These are phyloP conservation scores for Blastobotrys buckinghamii DNA, from an alignment of 1,139 yeast species.

Conservation along the genomic window DNA sequence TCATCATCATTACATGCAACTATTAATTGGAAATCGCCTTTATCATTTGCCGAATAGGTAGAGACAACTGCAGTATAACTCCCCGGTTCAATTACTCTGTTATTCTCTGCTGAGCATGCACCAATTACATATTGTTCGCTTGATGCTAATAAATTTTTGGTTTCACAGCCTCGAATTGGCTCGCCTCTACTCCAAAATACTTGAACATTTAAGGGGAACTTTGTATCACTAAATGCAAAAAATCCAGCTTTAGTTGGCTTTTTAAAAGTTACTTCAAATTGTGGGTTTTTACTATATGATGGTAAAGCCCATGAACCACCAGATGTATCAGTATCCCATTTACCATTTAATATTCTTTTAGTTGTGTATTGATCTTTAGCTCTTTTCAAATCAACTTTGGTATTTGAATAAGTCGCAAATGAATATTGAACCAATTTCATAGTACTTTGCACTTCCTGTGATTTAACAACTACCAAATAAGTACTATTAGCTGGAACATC, in stretches of 20 bases:
- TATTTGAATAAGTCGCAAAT: constrained; percentile 36
- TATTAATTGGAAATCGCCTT: constrained; percentile 20
- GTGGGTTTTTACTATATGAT: constrained; percentile 58
- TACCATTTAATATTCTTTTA: constrained; percentile 33
- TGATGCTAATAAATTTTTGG: constrained; percentile 30
- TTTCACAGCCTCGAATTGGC: constrained; percentile 26
- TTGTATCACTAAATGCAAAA: constrained; percentile 34
- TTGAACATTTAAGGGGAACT: constrained; percentile 31
- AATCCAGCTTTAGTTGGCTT: constrained; percentile 18
- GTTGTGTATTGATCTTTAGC: constrained; percentile 31
- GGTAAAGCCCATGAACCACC: constrained; percentile 57
- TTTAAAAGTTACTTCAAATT: constrained; percentile 38
- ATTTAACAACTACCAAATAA: constrained; percentile 27
- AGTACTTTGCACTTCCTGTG: constrained; percentile 25
- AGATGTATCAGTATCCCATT: constrained; percentile 44
- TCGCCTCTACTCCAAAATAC: constrained; percentile 30
- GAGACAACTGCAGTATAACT: constrained; percentile 34
- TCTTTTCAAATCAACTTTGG: constrained; percentile 28
- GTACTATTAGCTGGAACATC: constrained; percentile 24
- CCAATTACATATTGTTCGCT: constrained; percentile 34
- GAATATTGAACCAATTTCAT: constrained; percentile 36
- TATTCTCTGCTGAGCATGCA: constrained; percentile 24
- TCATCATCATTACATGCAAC: constrained; percentile 15
- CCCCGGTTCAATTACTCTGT: constrained; percentile 37
- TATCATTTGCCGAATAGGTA: constrained; percentile 29